A percentile compares a stretch with the other conserved stretches of the same genome.
Evolutionary conservation across 2,329 filamentous ascomycete genomes (phyloP).

Genomic region (Lizonia empirigonia): DNA sequence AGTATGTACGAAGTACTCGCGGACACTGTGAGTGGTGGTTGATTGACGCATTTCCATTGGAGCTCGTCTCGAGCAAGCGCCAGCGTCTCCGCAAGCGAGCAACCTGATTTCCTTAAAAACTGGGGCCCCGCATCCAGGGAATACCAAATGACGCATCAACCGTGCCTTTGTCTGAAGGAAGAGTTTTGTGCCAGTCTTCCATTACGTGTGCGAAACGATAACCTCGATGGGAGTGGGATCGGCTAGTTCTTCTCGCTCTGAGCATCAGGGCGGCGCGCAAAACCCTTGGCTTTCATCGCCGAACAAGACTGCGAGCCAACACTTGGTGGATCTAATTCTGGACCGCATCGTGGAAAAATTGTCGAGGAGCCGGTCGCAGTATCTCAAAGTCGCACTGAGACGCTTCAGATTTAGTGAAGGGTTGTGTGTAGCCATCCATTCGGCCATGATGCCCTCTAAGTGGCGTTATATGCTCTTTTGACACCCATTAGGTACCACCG

Average conservation of each 20-base stretch:
- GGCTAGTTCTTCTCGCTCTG: neutral
- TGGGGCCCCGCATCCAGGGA: constrained; percentile 2
- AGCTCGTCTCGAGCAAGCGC: constrained; percentile 11
- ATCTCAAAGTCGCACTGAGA: neutral
- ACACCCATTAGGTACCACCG: constrained; percentile 2
- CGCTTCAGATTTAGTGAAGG: too few species aligned
- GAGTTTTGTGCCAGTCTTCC: too few species aligned
- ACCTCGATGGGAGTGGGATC: neutral
- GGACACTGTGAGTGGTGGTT: neutral
- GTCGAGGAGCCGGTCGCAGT: neutral
- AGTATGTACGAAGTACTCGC: neutral
- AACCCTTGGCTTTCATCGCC: neutral
- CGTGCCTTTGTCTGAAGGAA: too few species aligned
- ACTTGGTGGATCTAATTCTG: neutral
- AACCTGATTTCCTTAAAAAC: neutral
- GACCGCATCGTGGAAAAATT: neutral
- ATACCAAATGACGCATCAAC: neutral
- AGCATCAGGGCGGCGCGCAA: neutral
- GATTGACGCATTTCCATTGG: neutral
- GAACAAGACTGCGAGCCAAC: neutral
- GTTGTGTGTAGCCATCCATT: too few species aligned
- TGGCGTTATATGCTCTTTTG: neutral
- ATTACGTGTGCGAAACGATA: neutral
- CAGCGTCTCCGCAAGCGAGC: neutral
- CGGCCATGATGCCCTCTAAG: too few species aligned